phyloP scores from a whole-genome alignment of 352 stramenopile genomes.

The Pythium biforme region DNA sequence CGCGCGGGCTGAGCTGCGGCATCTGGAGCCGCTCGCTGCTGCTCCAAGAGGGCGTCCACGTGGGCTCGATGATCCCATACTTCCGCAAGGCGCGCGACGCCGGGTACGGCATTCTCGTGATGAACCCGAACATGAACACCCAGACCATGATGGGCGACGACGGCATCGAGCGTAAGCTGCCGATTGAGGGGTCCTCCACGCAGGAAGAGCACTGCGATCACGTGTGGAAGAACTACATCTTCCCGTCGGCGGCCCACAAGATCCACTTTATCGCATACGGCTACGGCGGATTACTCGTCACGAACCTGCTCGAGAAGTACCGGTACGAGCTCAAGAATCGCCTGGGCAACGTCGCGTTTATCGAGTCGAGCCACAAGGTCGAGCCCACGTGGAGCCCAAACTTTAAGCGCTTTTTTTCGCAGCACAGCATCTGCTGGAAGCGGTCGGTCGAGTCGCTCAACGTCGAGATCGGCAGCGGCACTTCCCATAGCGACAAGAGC shows the following conservation, averaged over 20 bases:
- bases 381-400: conserved; percentile 65
- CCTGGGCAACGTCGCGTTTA: conserved; percentile 82
- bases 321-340: conserved; percentile 74
- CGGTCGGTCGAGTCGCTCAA: conserved; percentile 60
- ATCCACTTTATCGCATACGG: conserved; percentile 90
- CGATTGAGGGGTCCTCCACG: conserved; percentile 78
- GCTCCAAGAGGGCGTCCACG: conserved; percentile 83
- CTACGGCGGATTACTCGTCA: conserved; percentile 74
- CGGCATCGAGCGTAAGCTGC: conserved; percentile 65
- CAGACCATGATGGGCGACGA: conserved; percentile 66
- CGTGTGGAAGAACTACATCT: conserved; percentile 89
- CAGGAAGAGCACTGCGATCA: conserved; percentile 88
- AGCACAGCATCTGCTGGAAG: conserved; percentile 83
- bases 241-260: conserved; percentile 70
- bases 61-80: conserved; percentile 89
- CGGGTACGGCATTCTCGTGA: conserved; percentile 85
- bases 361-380: conserved; percentile 86
- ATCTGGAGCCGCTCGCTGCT: conserved; percentile 88
- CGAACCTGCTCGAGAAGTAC: conserved; percentile 82
- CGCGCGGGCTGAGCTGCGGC: conserved; percentile 71
- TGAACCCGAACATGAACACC: conserved; percentile 92
- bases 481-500: background rate
- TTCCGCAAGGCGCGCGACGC: conserved; percentile 70
- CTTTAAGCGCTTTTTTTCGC: conserved; percentile 80
- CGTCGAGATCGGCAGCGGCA: conserved; percentile 39